These are phyloP conservation scores for Exophiala viscosa DNA, from an alignment of 2,329 filamentous ascomycete species.

Conservation along the genomic window DNA sequence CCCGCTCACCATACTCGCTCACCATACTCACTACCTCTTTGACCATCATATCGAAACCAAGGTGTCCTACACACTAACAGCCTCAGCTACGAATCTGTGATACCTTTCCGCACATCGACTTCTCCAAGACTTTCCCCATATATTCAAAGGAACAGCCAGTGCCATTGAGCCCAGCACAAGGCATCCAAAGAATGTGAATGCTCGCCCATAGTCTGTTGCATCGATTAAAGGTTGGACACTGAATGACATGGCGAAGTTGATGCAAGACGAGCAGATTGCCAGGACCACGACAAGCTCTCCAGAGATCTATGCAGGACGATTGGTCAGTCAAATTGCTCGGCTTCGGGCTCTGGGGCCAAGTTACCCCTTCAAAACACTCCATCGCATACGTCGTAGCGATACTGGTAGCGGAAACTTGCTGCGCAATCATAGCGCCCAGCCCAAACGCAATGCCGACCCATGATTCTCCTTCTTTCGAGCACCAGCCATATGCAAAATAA, in stretches of 20 bases:
- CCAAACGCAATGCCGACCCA: not conserved
- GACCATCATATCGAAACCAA: not conserved
- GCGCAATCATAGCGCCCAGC: not conserved
- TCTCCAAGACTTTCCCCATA: not conserved
- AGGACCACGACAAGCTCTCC: not conserved
- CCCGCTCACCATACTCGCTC: too few relatives aligned
- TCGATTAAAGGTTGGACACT: not conserved
- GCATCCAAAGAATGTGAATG: not conserved
- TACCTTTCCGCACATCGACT: not conserved
- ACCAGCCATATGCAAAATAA: not conserved
- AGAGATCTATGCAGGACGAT: not conserved
- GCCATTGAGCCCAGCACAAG: conserved; percentile 1
- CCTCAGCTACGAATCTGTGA: not conserved
- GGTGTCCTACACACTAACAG: not conserved
- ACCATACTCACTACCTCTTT: too few relatives aligned
- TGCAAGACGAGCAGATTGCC: not conserved
- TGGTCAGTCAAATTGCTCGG: not conserved
- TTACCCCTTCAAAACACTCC: not conserved
- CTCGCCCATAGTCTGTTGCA: not conserved
- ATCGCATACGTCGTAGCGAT: not conserved
- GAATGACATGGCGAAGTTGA: conserved; percentile 1
- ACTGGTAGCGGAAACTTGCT: not conserved
- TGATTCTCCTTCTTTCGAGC: not conserved
- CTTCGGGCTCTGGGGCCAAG: not conserved
- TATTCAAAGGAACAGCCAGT: not conserved